phyloP scores from a whole-genome alignment of 495 filamentous ascomycete species.

The Acidomyces sp. region DNA sequence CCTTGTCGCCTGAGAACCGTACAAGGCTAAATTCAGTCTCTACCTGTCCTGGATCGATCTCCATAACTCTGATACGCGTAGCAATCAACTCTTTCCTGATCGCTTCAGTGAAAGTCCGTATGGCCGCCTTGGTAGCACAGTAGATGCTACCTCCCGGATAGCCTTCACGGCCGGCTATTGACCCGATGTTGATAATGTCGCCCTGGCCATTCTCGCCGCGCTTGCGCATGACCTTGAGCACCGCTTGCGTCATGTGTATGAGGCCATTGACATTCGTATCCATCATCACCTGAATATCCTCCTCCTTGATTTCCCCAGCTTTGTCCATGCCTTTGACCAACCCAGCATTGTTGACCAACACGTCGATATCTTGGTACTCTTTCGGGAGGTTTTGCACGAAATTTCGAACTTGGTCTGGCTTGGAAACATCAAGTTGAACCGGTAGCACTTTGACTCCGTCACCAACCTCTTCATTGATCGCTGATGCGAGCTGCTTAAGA shows the following conservation, averaged over 20 bases:
- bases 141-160: slow-evolving; percentile 90
- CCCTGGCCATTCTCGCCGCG: slow-evolving; percentile 66
- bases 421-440: slow-evolving; percentile 77
- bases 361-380: slow-evolving; percentile 76
- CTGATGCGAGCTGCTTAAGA: slow-evolving; percentile 57
- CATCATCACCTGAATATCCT: slow-evolving; percentile 82
- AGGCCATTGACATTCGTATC: slow-evolving; percentile 85
- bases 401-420: slow-evolving; percentile 55
- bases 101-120: slow-evolving; percentile 78
- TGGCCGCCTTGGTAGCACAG: slow-evolving; percentile 91
- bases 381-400: slow-evolving; percentile 65
- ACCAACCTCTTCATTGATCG: slow-evolving; percentile 69
- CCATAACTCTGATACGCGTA: slow-evolving; percentile 76
- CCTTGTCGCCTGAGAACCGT: slow-evolving; percentile 81
- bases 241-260: slow-evolving; percentile 92
- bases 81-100: slow-evolving; percentile 80
- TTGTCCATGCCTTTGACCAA: slow-evolving; percentile 79
- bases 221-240: slow-evolving; percentile 73
- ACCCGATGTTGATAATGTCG: slow-evolving; percentile 95
- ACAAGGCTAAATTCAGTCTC: slow-evolving; percentile 97
- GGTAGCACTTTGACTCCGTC: slow-evolving; percentile 70
- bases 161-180: slow-evolving; percentile 81
- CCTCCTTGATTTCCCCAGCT: slow-evolving; percentile 67
- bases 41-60: slow-evolving; percentile 91
- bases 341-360: slow-evolving; percentile 94